phyloP scores from a whole-genome alignment of 768 basidiomycete genomes.

The Fibroporia radiculosa region DNA sequence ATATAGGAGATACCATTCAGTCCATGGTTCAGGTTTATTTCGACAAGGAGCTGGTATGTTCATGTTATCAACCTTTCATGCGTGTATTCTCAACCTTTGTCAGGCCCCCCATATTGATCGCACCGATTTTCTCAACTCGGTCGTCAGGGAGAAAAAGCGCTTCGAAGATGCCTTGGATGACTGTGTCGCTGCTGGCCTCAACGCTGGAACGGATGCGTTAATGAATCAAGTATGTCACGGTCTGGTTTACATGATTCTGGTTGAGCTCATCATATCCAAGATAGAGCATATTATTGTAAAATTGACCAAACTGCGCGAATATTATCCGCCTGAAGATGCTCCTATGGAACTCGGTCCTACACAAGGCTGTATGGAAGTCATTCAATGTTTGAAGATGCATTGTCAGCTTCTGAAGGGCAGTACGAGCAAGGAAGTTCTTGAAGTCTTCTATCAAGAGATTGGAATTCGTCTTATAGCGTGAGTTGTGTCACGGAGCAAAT shows the following conservation, averaged over 20 bases:
- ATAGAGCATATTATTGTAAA: conserved; percentile 90
- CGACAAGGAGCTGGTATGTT: conserved; percentile 83
- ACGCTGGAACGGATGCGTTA: conserved; percentile 90
- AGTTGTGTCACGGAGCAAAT: background rate
- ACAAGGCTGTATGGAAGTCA: conserved; percentile 81
- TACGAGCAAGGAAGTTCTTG: conserved; percentile 91
- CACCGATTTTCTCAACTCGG: conserved; percentile 88
- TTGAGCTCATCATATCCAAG: conserved; percentile 27
- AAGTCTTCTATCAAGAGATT: conserved; percentile 97
- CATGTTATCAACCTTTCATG: background rate
- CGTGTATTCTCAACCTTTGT: background rate
- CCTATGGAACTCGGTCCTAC: conserved; percentile 82
- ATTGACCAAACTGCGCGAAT: conserved; percentile 77
- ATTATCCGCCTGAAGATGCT: conserved; percentile 79
- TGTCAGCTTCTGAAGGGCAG: conserved; percentile 88
- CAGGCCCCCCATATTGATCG: conserved; percentile 85
- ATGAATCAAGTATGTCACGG: conserved; percentile 74
- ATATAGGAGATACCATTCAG: conserved; percentile 95
- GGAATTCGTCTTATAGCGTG: conserved; percentile 57
- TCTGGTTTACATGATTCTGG: background rate
- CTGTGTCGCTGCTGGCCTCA: conserved; percentile 86
- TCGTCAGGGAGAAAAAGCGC: conserved; percentile 93
- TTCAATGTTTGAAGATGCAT: conserved; percentile 83
- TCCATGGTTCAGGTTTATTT: conserved; percentile 98
- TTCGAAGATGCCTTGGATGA: conserved; percentile 93